Evolutionary conservation across 345 rosid species (phyloP), one percentile per base, ranked within the genome.

Genomic region (Camelina laxa): DNA sequence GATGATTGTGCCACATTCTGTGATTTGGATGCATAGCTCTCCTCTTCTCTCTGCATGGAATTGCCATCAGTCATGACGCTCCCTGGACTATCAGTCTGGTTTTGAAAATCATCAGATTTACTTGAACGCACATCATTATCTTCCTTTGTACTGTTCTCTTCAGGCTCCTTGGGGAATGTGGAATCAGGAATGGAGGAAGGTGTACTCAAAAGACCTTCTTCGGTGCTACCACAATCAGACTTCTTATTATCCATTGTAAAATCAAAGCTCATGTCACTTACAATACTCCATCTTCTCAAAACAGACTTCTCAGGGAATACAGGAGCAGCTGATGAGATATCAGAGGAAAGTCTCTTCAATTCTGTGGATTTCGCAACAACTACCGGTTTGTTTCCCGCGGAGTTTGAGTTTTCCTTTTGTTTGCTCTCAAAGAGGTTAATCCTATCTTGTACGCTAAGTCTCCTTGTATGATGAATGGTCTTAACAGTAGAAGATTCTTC

Each of bases 361-460:
- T 95, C 99, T 5, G 76, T 70, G 45, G 96, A 67, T 82, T 90
- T 95, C 12, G 82, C 86, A 31, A 72, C 82, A 49, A 48, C 60
- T 1, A 80, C 71, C 21, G 90, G 84, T 80, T 95, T 84, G 81
- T 42, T 90, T 42, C 93, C 88, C 4, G 82, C 88, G 1, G 89
- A 64, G 62, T 65, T 87, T 63, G 78, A 75, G 74, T 62, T 87
- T 75, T 86, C 97, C 70, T 88, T 92, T 75, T 88, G 95, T 69
- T 91, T 92, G 80, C 76, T 92, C 81, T 95, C 99, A 48, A 95
- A 95, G 65, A 95, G 90, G 73, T 85, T 95, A 63, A 95, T 95
- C 72, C 97, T 84, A 69, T 95, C 99, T 81, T 92, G 98, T 63
- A 95, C 99, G 41, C 99, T 95, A 70, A 95, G 99, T 70, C 89